A percentile compares a stretch with the other conserved stretches of the same genome.
phyloP scores from a whole-genome alignment of 2,329 filamentous ascomycete genomes.

The Nigrospora sphaerica region DNA sequence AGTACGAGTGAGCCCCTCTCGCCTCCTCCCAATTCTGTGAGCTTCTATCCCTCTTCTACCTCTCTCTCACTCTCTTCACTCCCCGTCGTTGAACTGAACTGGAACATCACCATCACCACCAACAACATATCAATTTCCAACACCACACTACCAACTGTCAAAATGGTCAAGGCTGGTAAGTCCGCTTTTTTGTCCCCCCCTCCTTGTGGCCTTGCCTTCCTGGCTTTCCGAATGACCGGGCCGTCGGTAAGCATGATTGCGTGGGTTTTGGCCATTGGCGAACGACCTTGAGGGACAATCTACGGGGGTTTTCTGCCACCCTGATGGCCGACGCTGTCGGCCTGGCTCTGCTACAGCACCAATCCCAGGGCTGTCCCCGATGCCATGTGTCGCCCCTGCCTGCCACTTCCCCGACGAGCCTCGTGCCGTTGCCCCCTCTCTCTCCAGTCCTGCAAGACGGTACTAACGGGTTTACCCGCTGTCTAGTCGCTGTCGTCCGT shows the following conservation, averaged over 20 bases:
- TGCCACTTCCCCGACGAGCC: background rate
- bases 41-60: background rate
- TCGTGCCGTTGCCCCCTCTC: background rate
- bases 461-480: constrained; percentile 13
- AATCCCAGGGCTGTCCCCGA: background rate
- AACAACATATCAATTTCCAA: constrained; percentile 11
- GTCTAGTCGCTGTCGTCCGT: constrained; percentile 85
- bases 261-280: constrained; percentile 40
- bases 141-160: constrained; percentile 44
- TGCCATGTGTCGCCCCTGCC: constrained; percentile 12
- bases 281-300: constrained; percentile 38
- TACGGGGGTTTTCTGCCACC: constrained; percentile 8
- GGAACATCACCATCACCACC: no score
- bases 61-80: background rate
- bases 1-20: background rate
- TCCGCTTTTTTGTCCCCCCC: background rate
- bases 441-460: constrained; percentile 8
- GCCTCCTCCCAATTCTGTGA: background rate
- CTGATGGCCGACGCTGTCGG: constrained; percentile 18
- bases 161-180: constrained; percentile 84
- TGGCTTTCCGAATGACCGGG: constrained; percentile 8
- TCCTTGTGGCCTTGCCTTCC: background rate
- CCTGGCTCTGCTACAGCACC: constrained; percentile 6
- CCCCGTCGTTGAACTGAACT: background rate
- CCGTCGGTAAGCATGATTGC: constrained; percentile 46